Percentiles rank a stretch among this genome's conserved stretches.
These are phyloP conservation scores for Raphanus sativus DNA, from an alignment of 345 rosid genomes.

Conservation along the genomic window DNA sequence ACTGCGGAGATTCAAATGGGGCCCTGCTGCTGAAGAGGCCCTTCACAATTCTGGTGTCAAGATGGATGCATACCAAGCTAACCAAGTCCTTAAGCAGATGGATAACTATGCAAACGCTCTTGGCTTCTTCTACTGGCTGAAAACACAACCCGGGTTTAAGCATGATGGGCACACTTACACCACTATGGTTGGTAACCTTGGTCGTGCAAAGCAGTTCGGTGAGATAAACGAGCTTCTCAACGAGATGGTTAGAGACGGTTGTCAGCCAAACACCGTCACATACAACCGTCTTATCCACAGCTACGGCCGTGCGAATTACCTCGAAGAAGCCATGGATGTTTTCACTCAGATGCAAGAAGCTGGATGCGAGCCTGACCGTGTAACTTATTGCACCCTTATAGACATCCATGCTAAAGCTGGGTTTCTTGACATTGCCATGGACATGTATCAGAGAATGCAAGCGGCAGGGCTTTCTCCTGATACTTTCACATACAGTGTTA, in stretches of 20 bases:
- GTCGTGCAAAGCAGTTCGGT: conserved; percentile 80
- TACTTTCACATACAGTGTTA: conserved; percentile 92
- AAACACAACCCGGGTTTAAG: conserved; percentile 66
- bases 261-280: conserved; percentile 90
- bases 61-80: conserved; percentile 90
- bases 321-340: conserved; percentile 69
- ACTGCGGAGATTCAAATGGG: conserved; percentile 67
- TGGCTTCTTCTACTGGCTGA: conserved; percentile 86
- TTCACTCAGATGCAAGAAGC: conserved; percentile 73
- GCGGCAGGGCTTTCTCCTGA: conserved; percentile 89
- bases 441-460: conserved; percentile 85
- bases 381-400: conserved; percentile 92
- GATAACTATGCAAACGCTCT: conserved; percentile 75
- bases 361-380: conserved; percentile 91
- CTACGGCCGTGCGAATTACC: conserved; percentile 93
- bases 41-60: conserved; percentile 51
- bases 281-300: conserved; percentile 90
- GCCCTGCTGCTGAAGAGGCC: conserved; percentile 73
- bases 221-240: conserved; percentile 70
- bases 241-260: conserved; percentile 84
- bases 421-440: conserved; percentile 86
- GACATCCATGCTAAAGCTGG: conserved; percentile 99
- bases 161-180: conserved; percentile 97
- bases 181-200: conserved; percentile 95
- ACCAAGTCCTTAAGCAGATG: conserved; percentile 86